A percentile compares a stretch with the other conserved stretches of the same genome.
Evolutionary conservation across 805 yeast genomes (phyloP).

Genomic region (Monosporozyma aerobia): DNA sequence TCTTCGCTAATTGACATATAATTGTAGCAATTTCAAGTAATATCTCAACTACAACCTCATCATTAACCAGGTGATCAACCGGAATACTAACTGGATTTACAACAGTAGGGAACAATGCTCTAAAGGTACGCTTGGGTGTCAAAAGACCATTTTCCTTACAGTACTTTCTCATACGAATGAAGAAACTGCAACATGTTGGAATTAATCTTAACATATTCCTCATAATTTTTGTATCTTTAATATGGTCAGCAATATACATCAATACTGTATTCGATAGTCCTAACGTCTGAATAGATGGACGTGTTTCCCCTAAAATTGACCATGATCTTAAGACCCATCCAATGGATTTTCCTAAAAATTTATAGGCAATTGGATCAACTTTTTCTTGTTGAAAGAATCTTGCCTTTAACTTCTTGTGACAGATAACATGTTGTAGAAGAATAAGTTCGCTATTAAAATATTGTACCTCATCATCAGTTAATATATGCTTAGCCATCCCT

Average conservation of each 20-base stretch:
- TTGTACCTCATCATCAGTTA: conserved; percentile 32
- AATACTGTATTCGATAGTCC: conserved; percentile 56
- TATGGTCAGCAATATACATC: conserved; percentile 38
- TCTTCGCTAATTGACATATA: conserved; percentile 46
- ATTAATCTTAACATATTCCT: conserved; percentile 43
- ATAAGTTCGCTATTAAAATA: conserved; percentile 35
- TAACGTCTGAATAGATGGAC: conserved; percentile 32
- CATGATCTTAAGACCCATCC: background rate
- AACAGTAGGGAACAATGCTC: conserved; percentile 56
- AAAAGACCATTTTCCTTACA: conserved; percentile 34
- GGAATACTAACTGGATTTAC: conserved; percentile 59
- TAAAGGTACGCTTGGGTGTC: conserved; percentile 54
- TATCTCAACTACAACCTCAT: conserved; percentile 60
- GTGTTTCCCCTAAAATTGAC: background rate
- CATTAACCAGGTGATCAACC: conserved; percentile 66
- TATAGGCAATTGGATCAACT: background rate
- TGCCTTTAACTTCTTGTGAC: background rate
- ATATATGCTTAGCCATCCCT: conserved; percentile 3
- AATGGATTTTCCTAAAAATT: background rate
- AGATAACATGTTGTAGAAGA: background rate
- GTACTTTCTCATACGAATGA: conserved; percentile 44
- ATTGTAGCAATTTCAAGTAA: conserved; percentile 59
- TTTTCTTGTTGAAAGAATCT: background rate
- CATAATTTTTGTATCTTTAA: conserved; percentile 35
- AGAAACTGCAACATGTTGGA: conserved; percentile 44